Evolutionary conservation across 2,329 filamentous ascomycete genomes (phyloP), one percentile per base, ranked within the genome.

Genomic region (Diaporthe capsici): DNA sequence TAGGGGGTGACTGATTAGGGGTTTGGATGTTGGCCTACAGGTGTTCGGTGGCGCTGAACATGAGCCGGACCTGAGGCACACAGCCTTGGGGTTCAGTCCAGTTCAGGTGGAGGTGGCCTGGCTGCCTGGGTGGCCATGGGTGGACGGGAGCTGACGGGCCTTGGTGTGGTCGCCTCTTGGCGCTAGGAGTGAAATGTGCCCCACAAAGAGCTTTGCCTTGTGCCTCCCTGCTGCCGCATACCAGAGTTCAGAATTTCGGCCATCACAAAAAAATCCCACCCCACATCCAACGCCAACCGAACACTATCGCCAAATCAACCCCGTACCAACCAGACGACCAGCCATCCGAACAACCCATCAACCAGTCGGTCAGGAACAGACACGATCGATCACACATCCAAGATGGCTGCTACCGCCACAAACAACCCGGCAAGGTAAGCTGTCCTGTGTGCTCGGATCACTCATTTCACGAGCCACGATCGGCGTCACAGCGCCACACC

Each of bases 221-320:
- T n/a, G 44, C 44, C 44, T 51, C 60, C 61, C 63, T 68, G 63
- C 63, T 61, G 57, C 71, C 57, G 71, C 71, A 53, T 63, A 67
- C 17, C 31, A 53, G 47, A 37, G 63, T 51, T 25, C 58, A 44
- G 47, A 73, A 73, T 73, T 73, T 73, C 71, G 55, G 61, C 71
- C 71, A 65, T 73, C 71, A 73, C 71, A 73, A 73, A 73, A 73
- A 73, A 73, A 73, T 73, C 58, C 58, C 12, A 65, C 58, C 71
- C 71, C 71, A 73, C 71, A 73, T 73, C 49, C 25, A 63, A 61
- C 71, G 61, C 61, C 58, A 63, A 72, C 57, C 58, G 34, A 72
- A 65, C 49, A 63, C 60, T 53, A 73, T 44, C 58, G 58, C 49
- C 71, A 57, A 15, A 13, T 57, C 44, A 57, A 55, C 37, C n/a